These are phyloP conservation scores for Allomyces macrogynus DNA, from an alignment of 192 early-diverging fungal genomes.

Conservation along the genomic window DNA sequence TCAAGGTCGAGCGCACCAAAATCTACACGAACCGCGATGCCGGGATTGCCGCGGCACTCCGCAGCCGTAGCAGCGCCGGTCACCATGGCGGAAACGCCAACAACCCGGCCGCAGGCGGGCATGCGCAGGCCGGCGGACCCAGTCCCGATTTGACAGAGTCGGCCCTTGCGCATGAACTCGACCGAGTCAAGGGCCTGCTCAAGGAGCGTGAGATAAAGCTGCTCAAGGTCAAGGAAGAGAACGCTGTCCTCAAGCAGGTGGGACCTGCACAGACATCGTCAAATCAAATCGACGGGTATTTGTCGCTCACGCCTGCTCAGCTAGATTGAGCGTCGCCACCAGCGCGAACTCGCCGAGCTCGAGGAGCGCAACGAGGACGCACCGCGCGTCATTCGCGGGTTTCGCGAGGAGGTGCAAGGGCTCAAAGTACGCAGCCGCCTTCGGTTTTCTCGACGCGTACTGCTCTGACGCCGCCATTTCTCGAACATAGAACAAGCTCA, in stretches of 20 bases:
- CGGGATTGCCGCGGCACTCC: no score
- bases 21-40: no score
- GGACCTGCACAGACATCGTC: no score
- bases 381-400: slow-evolving; percentile 19
- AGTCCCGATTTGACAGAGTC: background rate
- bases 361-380: slow-evolving; percentile 23
- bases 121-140: no score
- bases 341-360: slow-evolving; percentile 25
- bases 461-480: background rate
- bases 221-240: slow-evolving; percentile 21
- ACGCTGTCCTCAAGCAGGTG: slow-evolving; percentile 27
- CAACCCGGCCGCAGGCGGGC: no score
- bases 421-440: slow-evolving; percentile 17
- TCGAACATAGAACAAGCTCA: slow-evolving; percentile 19
- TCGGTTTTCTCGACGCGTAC: background rate
- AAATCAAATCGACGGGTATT: no score
- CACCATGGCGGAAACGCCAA: no score
- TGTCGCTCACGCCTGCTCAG: no score
- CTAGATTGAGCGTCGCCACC: slow-evolving; percentile 29
- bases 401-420: slow-evolving; percentile 22
- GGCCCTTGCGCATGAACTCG: slow-evolving; percentile 9
- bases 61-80: no score
- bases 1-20: no score
- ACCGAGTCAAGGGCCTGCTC: slow-evolving; percentile 16
- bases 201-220: slow-evolving; percentile 23